Evolutionary conservation across 192 early-diverging fungal genomes (phyloP).

Genomic region (Coemansia sp.): DNA sequence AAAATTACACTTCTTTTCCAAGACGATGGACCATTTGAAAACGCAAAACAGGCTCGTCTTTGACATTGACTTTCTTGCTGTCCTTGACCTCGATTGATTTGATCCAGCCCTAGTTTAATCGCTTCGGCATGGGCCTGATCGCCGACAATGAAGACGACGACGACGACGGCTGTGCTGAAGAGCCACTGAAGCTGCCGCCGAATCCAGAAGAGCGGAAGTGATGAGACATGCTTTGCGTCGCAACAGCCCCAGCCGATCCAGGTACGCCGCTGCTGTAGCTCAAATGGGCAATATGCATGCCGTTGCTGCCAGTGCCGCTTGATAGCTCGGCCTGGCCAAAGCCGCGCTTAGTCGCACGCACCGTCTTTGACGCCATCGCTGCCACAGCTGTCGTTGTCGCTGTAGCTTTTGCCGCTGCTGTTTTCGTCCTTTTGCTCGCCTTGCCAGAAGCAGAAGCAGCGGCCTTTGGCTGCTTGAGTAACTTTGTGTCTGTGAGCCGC

Average conservation of each 20-base stretch:
- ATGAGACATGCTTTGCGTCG: slow-evolving; percentile 30
- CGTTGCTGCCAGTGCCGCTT: neutral
- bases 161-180: neutral
- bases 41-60: no score
- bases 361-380: neutral
- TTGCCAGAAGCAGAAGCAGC: neutral
- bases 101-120: slow-evolving; percentile 2
- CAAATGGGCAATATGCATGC: neutral
- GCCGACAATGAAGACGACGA: neutral
- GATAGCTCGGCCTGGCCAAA: neutral
- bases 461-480: slow-evolving; percentile 10
- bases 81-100: no score
- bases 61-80: no score
- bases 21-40: no score
- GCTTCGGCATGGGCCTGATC: slow-evolving; percentile 38
- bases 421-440: neutral
- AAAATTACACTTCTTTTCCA: no score
- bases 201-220: slow-evolving; percentile 30
- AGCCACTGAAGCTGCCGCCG: neutral
- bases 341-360: neutral
- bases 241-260: slow-evolving; percentile 5
- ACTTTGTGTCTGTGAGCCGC: slow-evolving; percentile 29
- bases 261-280: neutral
- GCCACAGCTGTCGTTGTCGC: neutral
- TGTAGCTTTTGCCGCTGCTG: neutral